Evolutionary conservation across 768 basidiomycete genomes (phyloP).

Genomic region (Auricularia sp.): DNA sequence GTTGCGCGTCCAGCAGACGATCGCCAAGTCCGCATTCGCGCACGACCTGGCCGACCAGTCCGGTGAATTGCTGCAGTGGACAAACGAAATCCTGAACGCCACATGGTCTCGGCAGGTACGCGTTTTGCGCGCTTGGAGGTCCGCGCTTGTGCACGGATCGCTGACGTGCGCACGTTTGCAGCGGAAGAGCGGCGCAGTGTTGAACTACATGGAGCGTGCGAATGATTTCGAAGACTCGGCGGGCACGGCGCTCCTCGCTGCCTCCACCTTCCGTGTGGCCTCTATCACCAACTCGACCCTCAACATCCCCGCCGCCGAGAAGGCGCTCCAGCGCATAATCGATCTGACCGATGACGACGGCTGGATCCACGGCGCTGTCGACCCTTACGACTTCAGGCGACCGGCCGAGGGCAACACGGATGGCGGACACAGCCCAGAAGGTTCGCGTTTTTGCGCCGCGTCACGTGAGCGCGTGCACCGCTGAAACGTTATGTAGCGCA

Average conservation of each 20-base stretch:
- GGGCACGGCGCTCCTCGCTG: slow-evolving; percentile 4
- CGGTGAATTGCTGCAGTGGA: slow-evolving; percentile 23
- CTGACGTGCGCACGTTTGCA: not conserved
- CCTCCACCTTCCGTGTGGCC: slow-evolving; percentile 2
- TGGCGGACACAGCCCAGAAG: not conserved
- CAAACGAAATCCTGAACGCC: slow-evolving; percentile 25
- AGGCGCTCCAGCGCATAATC: not conserved
- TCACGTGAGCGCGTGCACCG: not conserved
- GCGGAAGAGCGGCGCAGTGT: not conserved
- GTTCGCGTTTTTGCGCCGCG: slow-evolving; percentile 1
- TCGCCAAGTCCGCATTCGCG: slow-evolving; percentile 20
- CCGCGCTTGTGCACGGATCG: not conserved
- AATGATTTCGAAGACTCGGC: slow-evolving; percentile 3
- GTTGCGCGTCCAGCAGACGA: slow-evolving; percentile 28
- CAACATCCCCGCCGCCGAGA: not conserved
- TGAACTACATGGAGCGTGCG: slow-evolving; percentile 1
- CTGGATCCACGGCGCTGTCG: slow-evolving; percentile 1
- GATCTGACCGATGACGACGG: slow-evolving; percentile 1
- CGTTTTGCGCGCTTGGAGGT: not conserved
- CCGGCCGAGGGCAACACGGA: not conserved
- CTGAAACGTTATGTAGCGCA: not conserved
- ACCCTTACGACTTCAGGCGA: not conserved
- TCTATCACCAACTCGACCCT: not conserved
- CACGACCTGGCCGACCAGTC: slow-evolving; percentile 20
- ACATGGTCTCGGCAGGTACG: slow-evolving; percentile 3